phyloP scores from a whole-genome alignment of 148 eudicot species.

The Polygonum aviculare region DNA sequence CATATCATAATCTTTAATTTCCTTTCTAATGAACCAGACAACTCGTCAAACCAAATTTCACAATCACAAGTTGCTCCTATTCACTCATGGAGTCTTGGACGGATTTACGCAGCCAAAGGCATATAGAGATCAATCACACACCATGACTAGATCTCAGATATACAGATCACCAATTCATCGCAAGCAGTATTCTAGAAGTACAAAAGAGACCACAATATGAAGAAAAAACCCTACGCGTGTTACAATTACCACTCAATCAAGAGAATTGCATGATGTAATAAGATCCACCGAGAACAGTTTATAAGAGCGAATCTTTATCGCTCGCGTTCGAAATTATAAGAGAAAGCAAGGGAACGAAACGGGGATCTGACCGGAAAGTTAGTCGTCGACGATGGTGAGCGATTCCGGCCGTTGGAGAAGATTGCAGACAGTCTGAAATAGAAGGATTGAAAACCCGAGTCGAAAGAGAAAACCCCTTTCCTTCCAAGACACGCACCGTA shows the following conservation, averaged over 20 bases:
- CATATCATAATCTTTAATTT: neutral
- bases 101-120: neutral
- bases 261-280: neutral
- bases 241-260: neutral
- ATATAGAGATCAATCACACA: neutral
- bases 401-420: neutral
- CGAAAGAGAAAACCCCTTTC: neutral
- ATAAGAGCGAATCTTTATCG: neutral
- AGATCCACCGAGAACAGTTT: neutral
- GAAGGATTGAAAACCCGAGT: neutral
- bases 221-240: neutral
- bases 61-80: neutral
- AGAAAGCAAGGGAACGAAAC: neutral
- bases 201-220: neutral
- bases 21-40: neutral
- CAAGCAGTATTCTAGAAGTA: neutral
- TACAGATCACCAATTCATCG: neutral
- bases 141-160: neutral
- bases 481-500: neutral
- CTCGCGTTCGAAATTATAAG: neutral
- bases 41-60: neutral
- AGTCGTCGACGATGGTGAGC: neutral
- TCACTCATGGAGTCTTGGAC: neutral
- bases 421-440: neutral
- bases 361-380: conserved; percentile 1